Evolutionary conservation across 345 rosid genomes (phyloP).

Genomic region (Nephelium lappaceum): DNA sequence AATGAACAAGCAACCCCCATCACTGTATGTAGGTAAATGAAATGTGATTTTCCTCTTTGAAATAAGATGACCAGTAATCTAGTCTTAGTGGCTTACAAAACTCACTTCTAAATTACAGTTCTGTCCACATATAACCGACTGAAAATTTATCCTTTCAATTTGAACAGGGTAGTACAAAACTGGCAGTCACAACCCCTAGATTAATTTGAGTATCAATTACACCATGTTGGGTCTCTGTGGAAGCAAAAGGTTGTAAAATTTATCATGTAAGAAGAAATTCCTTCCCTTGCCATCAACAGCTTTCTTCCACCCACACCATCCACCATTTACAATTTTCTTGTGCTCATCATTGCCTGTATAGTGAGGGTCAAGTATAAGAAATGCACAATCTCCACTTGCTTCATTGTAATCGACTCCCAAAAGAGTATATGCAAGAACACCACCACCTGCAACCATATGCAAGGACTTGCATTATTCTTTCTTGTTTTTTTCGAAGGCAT

Average conservation of each 20-base stretch:
- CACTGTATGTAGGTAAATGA: no score
- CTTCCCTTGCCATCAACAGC: constrained; percentile 87
- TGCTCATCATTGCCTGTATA: constrained; percentile 80
- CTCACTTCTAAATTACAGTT: no score
- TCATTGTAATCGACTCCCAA: constrained; percentile 84
- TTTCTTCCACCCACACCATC: constrained; percentile 98
- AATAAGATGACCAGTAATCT: background rate
- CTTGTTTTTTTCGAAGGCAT: no score
- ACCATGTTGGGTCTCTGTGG: constrained; percentile 91
- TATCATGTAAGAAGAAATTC: constrained; percentile 81
- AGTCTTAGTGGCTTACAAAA: no score
- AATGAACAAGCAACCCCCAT: background rate
- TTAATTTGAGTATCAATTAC: constrained; percentile 18
- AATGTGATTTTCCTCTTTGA: background rate
- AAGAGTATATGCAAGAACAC: constrained; percentile 92
- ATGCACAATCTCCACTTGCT: constrained; percentile 80
- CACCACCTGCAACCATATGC: constrained; percentile 65
- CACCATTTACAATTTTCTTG: constrained; percentile 84
- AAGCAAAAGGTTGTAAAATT: constrained; percentile 87
- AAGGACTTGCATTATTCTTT: no score
- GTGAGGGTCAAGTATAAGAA: constrained; percentile 91
- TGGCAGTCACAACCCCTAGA: background rate
- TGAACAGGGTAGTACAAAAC: no score
- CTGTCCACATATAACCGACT: no score
- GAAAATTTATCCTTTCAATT: no score